Evolutionary conservation across 306 rosid genomes (phyloP).

Genomic region (Styphnolobium japonicum): DNA sequence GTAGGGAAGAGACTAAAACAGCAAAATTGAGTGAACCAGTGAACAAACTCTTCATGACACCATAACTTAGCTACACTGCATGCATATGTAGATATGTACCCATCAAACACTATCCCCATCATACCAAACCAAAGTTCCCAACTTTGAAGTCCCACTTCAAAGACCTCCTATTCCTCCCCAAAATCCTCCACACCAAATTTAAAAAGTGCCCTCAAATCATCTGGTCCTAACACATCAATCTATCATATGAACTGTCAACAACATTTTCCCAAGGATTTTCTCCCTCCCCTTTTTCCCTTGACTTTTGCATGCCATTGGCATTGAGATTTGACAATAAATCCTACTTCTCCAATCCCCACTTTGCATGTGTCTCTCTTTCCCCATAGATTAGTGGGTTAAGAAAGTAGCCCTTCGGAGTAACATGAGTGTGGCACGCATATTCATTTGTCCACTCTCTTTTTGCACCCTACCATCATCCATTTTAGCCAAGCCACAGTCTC

Average conservation of each 20-base stretch:
- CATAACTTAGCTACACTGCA: conserved; percentile 32
- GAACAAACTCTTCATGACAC: conserved; percentile 30
- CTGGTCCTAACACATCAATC: conserved; percentile 32
- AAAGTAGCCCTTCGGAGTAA: conserved; percentile 49
- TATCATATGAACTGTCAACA: conserved; percentile 40
- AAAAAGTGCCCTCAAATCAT: conserved; percentile 23
- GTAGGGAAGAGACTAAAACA: conserved; percentile 61
- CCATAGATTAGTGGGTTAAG: conserved; percentile 35
- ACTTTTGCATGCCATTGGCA: conserved; percentile 33
- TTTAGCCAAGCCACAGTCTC: conserved; percentile 37
- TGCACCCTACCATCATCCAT: conserved; percentile 49
- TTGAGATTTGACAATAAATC: conserved; percentile 7
- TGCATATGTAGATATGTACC: conserved; percentile 32
- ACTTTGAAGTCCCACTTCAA: conserved; percentile 21
- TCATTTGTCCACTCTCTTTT: conserved; percentile 51
- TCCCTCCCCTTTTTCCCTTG: background rate
- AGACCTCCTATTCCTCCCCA: background rate
- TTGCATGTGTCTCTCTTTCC: conserved; percentile 31
- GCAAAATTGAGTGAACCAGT: conserved; percentile 44
- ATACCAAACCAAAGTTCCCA: background rate
- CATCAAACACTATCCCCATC: conserved; percentile 29
- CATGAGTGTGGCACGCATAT: conserved; percentile 56
- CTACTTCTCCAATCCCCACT: conserved; percentile 5
- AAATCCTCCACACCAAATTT: background rate
- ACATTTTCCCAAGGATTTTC: conserved; percentile 2